Evolutionary conservation across 225 moss, liverwort and hornwort genomes (phyloP).

Genomic region (Lunularia cruciata): DNA sequence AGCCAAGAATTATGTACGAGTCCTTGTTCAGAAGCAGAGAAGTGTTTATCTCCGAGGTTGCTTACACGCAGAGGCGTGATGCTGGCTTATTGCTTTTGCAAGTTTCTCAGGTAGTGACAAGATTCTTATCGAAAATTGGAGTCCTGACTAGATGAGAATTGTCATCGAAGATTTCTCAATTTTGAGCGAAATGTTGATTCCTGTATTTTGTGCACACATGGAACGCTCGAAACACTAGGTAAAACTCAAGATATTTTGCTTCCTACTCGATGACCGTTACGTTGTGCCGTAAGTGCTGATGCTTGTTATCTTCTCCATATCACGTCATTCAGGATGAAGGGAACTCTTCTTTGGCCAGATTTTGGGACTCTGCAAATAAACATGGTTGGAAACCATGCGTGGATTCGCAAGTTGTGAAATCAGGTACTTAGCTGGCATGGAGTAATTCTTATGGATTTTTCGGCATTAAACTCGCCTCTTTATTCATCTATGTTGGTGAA

Average conservation of each 20-base stretch:
- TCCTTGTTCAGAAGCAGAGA: not conserved
- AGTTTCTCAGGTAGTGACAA: no score
- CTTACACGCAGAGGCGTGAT: not conserved
- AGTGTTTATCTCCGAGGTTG: not conserved
- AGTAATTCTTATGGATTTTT: not conserved
- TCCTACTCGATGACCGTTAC: no score
- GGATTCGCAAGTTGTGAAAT: not conserved
- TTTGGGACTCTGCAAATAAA: conserved; percentile 46
- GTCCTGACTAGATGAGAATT: no score
- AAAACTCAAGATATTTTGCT: no score
- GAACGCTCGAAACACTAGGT: no score
- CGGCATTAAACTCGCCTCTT: not conserved
- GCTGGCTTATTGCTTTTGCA: no score
- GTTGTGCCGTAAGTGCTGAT: not conserved
- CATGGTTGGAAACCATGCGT: conserved; percentile 57
- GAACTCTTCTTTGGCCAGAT: conserved; percentile 34
- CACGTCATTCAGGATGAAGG: conserved; percentile 11
- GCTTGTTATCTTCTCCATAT: not conserved
- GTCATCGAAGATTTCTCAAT: no score
- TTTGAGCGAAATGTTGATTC: no score
- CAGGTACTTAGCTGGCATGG: not conserved
- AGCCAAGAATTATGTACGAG: not conserved
- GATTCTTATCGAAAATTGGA: no score
- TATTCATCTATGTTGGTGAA: not conserved
- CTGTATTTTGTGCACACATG: no score